Conservation (phyloP, 805 yeast genomes). For the Starmerella khaoyaiensis region DNA sequence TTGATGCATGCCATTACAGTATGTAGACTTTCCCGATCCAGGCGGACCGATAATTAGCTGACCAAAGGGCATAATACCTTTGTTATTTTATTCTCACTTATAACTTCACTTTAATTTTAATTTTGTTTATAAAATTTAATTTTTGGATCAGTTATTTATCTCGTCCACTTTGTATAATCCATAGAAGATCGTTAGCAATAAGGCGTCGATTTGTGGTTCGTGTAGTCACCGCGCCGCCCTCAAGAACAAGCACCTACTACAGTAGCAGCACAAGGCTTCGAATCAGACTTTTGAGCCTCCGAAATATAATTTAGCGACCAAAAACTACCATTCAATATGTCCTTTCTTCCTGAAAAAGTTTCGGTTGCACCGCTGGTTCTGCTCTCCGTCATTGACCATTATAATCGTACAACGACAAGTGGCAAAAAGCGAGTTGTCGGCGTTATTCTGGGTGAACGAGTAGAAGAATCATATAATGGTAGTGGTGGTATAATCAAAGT, state of each 20-base stretch:
- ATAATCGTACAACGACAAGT: slow-evolving; percentile 68
- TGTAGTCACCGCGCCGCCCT: no score
- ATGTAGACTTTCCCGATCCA: slow-evolving; percentile 93
- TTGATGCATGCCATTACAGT: slow-evolving; percentile 82
- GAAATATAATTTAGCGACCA: no score
- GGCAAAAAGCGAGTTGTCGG: slow-evolving; percentile 81
- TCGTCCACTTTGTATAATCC: no score
- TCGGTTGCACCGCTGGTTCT: slow-evolving; percentile 92
- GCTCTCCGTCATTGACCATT: slow-evolving; percentile 89
- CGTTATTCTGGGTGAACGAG: slow-evolving; percentile 73
- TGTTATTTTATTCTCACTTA: neutral
- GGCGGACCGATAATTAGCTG: slow-evolving; percentile 97
- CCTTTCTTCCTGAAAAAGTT: slow-evolving; percentile 37
- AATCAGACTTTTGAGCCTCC: no score
- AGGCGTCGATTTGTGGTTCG: no score
- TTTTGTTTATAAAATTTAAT: neutral
- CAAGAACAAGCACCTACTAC: no score
- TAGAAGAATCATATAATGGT: slow-evolving; percentile 5
- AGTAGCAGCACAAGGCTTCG: no score
- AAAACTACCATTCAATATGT: slow-evolving; percentile 6
- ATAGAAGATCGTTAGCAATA: no score
- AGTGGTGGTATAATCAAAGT: slow-evolving; percentile 44
- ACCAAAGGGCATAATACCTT: slow-evolving; percentile 36
- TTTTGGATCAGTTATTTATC: no score
- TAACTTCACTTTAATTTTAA: neutral